phyloP scores from a whole-genome alignment of 768 basidiomycete species.

The Suillus placidus region DNA sequence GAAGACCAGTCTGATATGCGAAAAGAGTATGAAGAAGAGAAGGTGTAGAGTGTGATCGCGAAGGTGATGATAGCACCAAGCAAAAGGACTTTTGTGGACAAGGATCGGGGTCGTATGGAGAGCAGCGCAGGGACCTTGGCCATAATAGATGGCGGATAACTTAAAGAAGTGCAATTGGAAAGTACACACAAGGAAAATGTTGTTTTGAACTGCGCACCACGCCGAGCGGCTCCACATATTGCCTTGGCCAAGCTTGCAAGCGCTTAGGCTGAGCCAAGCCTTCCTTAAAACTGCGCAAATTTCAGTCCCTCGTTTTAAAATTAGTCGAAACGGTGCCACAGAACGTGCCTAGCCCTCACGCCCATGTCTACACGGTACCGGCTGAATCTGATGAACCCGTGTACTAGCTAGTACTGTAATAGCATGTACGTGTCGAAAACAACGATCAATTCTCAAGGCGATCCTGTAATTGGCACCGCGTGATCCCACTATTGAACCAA shows the following conservation, averaged over 20 bases:
- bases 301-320: too few relatives aligned
- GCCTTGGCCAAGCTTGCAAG: background rate
- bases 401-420: too few relatives aligned
- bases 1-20: slow-evolving; percentile 24
- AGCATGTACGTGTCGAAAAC: too few relatives aligned
- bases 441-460: too few relatives aligned
- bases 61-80: slow-evolving; percentile 32
- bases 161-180: background rate
- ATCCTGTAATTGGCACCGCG: too few relatives aligned
- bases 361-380: too few relatives aligned
- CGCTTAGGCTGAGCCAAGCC: too few relatives aligned
- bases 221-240: background rate
- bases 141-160: slow-evolving; percentile 12
- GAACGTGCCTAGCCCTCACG: too few relatives aligned
- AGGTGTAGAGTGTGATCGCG: slow-evolving; percentile 31
- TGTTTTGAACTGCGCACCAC: background rate
- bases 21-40: slow-evolving; percentile 26
- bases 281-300: background rate
- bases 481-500: too few relatives aligned
- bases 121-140: slow-evolving; percentile 11
- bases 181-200: background rate
- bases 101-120: slow-evolving; percentile 24
- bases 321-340: too few relatives aligned
- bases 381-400: too few relatives aligned
- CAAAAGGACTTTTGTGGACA: slow-evolving; percentile 26